Conservation (phyloP, 1,284 basidiomycete species). For the Fomitopsis betulina region DNA sequence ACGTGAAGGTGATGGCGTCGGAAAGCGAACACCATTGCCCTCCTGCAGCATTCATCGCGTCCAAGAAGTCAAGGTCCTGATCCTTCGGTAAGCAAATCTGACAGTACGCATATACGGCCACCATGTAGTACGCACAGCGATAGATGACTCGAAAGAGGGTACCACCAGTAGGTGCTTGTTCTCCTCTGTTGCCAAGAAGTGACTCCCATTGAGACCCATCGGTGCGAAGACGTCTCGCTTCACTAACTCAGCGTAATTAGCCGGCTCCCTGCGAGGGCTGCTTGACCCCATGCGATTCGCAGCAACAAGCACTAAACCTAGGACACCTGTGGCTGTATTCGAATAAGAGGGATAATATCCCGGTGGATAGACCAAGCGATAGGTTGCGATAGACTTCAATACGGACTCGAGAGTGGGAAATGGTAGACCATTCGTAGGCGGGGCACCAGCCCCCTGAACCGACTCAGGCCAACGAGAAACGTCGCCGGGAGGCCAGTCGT, state of each 20-base stretch:
- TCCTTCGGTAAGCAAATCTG: neutral
- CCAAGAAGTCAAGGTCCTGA: conserved; percentile 36
- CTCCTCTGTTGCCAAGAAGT: conserved; percentile 16
- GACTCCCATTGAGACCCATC: conserved; percentile 18
- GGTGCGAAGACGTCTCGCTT: conserved; percentile 30
- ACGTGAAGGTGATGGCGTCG: conserved; percentile 38
- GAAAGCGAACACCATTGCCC: conserved; percentile 46
- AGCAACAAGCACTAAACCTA: conserved; percentile 38
- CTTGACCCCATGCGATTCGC: conserved; percentile 32
- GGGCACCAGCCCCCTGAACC: conserved; percentile 23
- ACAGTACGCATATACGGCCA: neutral
- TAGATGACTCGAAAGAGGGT: conserved; percentile 14
- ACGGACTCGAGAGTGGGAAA: conserved; percentile 28
- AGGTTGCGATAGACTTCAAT: conserved; percentile 30
- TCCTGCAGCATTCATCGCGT: conserved; percentile 38
- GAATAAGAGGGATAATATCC: conserved; percentile 45
- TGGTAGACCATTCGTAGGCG: conserved; percentile 24
- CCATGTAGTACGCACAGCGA: conserved; percentile 12
- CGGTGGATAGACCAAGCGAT: conserved; percentile 36
- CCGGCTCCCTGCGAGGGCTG: conserved; percentile 19
- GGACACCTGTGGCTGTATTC: conserved; percentile 39
- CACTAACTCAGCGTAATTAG: conserved; percentile 39
- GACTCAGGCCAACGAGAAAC: conserved; percentile 35
- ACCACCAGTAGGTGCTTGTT: conserved; percentile 17
- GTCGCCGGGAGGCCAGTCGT: conserved; percentile 39